Evolutionary conservation across 331 rosid genomes (phyloP).

Genomic region (Spiraea crenata): DNA sequence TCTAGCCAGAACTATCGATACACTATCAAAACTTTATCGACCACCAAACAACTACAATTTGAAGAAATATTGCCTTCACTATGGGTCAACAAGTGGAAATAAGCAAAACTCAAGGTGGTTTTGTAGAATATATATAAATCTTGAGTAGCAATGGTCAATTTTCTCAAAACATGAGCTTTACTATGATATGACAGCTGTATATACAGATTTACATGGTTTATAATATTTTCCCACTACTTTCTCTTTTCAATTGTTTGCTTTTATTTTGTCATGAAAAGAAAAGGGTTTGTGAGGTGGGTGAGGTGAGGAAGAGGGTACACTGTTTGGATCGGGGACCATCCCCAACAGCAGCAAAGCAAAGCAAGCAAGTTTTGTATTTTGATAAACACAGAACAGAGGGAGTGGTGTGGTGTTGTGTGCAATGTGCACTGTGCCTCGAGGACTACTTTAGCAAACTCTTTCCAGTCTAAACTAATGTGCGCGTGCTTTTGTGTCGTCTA

Average conservation of each 20-base stretch:
- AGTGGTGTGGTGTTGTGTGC: neutral
- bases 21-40: no score
- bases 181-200: neutral
- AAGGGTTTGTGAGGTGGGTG: neutral
- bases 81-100: neutral
- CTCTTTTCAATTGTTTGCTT: neutral
- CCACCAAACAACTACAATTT: no score
- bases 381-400: constrained; percentile 20
- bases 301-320: neutral
- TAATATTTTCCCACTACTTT: neutral
- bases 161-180: neutral
- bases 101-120: neutral
- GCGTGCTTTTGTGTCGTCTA: constrained; percentile 30
- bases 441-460: constrained; percentile 19
- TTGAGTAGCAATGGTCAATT: neutral
- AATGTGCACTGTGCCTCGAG: constrained; percentile 14
- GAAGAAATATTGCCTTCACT: no score
- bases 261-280: neutral
- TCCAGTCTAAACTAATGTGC: constrained; percentile 9
- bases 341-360: neutral
- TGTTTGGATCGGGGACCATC: constrained; percentile 24
- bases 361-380: neutral
- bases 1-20: no score
- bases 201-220: neutral
- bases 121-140: neutral